Base-by-base conservation (phyloP, 768 basidiomycete species). In the Pulveroboletus sp. region DNA sequence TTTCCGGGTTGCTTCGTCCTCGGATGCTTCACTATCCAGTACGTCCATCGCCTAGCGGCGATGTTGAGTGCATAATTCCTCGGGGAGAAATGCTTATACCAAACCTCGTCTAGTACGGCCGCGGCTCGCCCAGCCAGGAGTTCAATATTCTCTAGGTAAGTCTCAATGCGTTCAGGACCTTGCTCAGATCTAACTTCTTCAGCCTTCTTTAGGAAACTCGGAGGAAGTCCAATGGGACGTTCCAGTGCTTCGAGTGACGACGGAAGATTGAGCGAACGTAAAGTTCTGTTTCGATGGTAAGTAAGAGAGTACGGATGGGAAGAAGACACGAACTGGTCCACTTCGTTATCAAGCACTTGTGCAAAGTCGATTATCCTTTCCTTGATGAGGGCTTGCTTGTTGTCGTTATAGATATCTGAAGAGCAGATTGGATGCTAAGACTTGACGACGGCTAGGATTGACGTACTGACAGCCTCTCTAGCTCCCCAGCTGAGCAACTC, bases 221-320 rank as follows among this genome's bases (percentile, higher is more conserved):
- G 88, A 7, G 95, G 95, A 14, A 98, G 75, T 15, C 93, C 91
- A 21, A 91, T 78, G 1, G 89, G 89, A 24, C 85, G 77, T 60
- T 95, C 92, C 3, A 96, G 71, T 1, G 91, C 92, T 60, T 97
- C 92, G 24, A 96, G 75, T 1, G 91, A 76, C 1, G 89, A 83
- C 7, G 93, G 95, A 14, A 96, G 78, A 60, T 89, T 89, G 40
- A 90, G 74, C 1, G 73, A 76, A 57, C 80, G 82, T 14, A 94
- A 68, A 6, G 78, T 76, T 41, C 89, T 93, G 60, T 28, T 33
- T 28, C 40, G n/a, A 24, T 3, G 30, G 39, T 58, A 28, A 59
- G 50, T 26, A 17, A 53, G 32, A 27, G 36, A 35, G 30, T n/a
- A 44, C 8, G 21, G 4, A 12, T 37, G 39, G 31, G 27, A 33